Conservation (phyloP, 805 yeast species). For the Yamadazyma ubonensis region DNA sequence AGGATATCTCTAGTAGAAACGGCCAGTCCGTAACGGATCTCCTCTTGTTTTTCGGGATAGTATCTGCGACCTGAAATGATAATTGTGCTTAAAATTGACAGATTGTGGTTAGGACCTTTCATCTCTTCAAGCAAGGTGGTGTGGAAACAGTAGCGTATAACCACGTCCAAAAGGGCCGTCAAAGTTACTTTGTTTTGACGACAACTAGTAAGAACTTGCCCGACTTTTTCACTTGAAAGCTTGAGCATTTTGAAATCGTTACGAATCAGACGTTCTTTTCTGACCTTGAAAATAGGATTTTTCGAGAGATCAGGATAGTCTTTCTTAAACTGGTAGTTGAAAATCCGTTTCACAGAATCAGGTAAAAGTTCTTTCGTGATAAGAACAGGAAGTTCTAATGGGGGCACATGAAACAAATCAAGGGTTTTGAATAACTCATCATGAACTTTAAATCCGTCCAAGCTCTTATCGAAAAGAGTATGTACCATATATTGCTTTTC, state of each 20-base stretch:
- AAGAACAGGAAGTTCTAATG: not conserved
- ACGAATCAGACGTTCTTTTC: not conserved
- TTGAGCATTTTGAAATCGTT: not conserved
- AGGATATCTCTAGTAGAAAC: not conserved
- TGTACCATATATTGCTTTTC: not conserved
- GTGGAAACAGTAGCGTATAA: constrained; percentile 12
- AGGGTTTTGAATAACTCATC: not conserved
- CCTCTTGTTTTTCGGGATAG: constrained; percentile 4
- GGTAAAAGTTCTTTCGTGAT: constrained; percentile 3
- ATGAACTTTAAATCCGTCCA: not conserved
- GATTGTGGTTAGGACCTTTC: not conserved
- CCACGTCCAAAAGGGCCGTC: constrained; percentile 12
- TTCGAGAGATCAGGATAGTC: constrained; percentile 10
- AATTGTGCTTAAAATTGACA: constrained; percentile 1
- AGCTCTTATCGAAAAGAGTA: not conserved
- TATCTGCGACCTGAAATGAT: constrained; percentile 13
- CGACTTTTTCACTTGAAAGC: constrained; percentile 1
- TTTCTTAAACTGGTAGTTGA: constrained; percentile 1
- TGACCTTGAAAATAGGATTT: constrained; percentile 3
- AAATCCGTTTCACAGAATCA: not conserved
- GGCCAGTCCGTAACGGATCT: constrained; percentile 2
- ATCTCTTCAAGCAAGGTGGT: constrained; percentile 4
- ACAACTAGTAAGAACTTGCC: not conserved
- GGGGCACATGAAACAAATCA: not conserved
- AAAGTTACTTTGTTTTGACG: constrained; percentile 9